These are phyloP conservation scores for Paspalum vaginatum DNA, from an alignment of 176 grass and related monocot species.

Conservation along the genomic window DNA sequence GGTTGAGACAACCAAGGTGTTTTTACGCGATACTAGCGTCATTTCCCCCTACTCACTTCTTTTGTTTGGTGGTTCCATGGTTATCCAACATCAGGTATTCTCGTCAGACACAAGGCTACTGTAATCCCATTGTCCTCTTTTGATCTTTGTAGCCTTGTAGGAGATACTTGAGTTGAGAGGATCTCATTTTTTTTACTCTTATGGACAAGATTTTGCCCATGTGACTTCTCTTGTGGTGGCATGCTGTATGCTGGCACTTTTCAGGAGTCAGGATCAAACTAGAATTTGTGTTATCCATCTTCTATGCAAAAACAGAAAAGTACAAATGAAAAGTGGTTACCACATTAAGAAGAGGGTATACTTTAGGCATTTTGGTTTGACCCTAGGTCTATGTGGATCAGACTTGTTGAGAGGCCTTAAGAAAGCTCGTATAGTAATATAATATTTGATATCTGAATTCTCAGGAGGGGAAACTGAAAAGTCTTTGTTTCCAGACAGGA, in stretches of 20 bases:
- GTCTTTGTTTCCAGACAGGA: conserved; percentile 61
- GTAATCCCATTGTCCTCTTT: background rate
- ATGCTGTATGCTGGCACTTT: conserved; percentile 31
- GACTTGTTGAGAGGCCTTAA: background rate
- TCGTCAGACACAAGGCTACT: conserved; percentile 6
- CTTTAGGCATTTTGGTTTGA: conserved; percentile 18
- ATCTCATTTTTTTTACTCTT: conserved; percentile 16
- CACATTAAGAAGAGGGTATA: background rate
- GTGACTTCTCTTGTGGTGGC: conserved; percentile 15
- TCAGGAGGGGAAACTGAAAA: conserved; percentile 31
- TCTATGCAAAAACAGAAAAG: conserved; percentile 20
- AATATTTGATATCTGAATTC: background rate
- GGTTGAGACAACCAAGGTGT: conserved; percentile 93
- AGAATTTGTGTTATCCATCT: background rate
- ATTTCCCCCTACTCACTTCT: conserved; percentile 93
- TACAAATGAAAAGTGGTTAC: conserved; percentile 5
- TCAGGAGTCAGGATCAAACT: background rate
- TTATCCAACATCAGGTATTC: conserved; percentile 93
- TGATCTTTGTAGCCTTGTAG: background rate
- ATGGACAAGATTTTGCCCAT: conserved; percentile 4
- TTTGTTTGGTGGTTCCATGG: conserved; percentile 86
- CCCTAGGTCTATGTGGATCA: conserved; percentile 23
- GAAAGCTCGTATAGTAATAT: background rate
- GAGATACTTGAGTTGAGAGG: conserved; percentile 6
- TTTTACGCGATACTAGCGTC: conserved; percentile 77